Evolutionary conservation across 306 rosid species (phyloP), one percentile per base, ranked within the genome.

Genomic region (Castanopsis chinensis): DNA sequence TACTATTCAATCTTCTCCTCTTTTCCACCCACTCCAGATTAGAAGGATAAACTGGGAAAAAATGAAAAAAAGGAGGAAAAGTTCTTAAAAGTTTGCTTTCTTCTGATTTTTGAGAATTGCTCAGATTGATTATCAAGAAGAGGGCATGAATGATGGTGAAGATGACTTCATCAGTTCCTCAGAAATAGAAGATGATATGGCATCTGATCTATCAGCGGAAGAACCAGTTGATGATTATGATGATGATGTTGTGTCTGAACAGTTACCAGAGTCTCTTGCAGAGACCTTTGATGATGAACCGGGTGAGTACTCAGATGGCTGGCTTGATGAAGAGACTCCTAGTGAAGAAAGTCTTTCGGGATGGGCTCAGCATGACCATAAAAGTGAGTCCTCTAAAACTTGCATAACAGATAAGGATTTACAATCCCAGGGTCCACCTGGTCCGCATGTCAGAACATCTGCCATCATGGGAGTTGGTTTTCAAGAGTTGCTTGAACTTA

Each of bases 391-490:
- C 65, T 81, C 76, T 0, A 72, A 73, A 54, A 80, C 79, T 78
- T 28, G 19, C 60, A 20, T 43, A 43, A n/a, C 72, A 57, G 82
- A 74, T 71, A 82, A 76, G 64, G 80, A 68, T 70, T 53, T 69
- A 64, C 64, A 54, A 37, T 45, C 52, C 10, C 75, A 76, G 27
- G 77, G 69, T 73, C 89, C 20, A 8, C 78, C 90, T 8, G 89
- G 89, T 63, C 89, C 97, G 15, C 93, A 93, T 68, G 83, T 93
- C 81, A 96, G 83, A 89, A 85, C 89, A 72, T 91, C 97, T 59
- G 98, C 98, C 13, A 54, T 84, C 60, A 86, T 72, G 28, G 94
- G 98, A 79, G 93, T 93, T 63, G 97, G 99, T 27, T 85, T 93
- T 90, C 91, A 85, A 81, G 97, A 91, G 86, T 78, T 91, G 88